Base-by-base conservation (phyloP, 2,329 filamentous ascomycete genomes). In the Penicillium sp. region DNA sequence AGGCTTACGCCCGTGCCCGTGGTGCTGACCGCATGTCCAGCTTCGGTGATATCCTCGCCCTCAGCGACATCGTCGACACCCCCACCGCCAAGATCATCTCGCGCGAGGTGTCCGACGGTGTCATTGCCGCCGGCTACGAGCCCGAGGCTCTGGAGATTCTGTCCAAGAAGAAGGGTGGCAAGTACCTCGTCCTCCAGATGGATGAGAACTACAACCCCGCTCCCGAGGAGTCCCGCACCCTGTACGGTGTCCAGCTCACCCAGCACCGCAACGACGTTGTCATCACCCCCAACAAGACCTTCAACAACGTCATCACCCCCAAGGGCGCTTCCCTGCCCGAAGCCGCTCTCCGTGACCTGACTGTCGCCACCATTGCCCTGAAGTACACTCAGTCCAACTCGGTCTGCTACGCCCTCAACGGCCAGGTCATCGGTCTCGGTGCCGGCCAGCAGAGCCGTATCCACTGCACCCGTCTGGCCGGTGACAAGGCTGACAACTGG, bases 331-430 rank as follows among this genome's bases (percentile, higher is more conserved):
- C 86, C 19, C 86, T 99, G 22, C 87, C 93, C 42, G 92, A 95
- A 73, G 85, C 87, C 59, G 95, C 95, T 56, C 85, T 94, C 64
- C 89, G 94, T 64, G 95, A 99, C 75, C 84, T 99, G 67, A 93
- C 94, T 30, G 90, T 99, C 51, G 95, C 95, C 58, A 99, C 95
- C 59, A 97, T 99, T 75, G 93, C 95, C 37, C 86, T 98, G 72
- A 99, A 99, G 83, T 99, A 97, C 84, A 99, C 95, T 1, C 93
- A 99, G 82, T 97, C 93, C 76, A 99, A 99, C 87, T 97, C 93
- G 28, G 95, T 99, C 67, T 98, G 94, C 86, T 99, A 98, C 77
- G 93, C 95, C 59, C 85, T 92, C 66, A 93, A 96, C 73, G 95
- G 95, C 53, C 95, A 98, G 81, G 86, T 98, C 72, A 86, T 99